Conservation (phyloP, 2,329 filamentous ascomycete species). For the Tolypocladium ophioglossoides region DNA sequence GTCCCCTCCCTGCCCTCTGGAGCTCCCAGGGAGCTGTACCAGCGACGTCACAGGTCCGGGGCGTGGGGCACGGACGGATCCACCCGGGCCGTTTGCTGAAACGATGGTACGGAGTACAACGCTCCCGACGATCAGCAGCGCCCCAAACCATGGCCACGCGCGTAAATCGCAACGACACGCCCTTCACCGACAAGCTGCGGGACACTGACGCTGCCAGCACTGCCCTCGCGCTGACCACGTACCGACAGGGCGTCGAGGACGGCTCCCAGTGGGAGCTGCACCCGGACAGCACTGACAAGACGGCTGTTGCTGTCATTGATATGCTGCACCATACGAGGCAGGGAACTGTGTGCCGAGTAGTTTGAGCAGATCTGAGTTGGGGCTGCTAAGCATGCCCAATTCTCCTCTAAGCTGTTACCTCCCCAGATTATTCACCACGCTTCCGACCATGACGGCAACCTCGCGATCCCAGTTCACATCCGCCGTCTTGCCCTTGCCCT, state of each 20-base stretch:
- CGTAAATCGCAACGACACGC: not conserved
- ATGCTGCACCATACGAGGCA: too few species aligned
- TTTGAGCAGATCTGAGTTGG: not conserved
- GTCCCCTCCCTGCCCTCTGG: not conserved
- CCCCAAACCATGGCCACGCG: not conserved
- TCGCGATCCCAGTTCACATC: constrained; percentile 72
- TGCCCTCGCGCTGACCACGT: too few species aligned
- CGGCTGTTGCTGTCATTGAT: not conserved
- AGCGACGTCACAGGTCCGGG: not conserved
- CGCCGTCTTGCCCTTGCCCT: constrained; percentile 35
- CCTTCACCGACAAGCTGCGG: too few species aligned
- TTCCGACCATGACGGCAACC: constrained; percentile 87
- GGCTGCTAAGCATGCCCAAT: not conserved
- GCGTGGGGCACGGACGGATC: not conserved
- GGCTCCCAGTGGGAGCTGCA: not conserved
- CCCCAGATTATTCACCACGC: constrained; percentile 53
- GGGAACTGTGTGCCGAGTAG: not conserved
- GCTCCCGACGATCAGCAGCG: not conserved
- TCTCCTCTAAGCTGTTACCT: constrained; percentile 14
- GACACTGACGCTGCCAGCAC: too few species aligned
- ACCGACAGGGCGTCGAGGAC: not conserved
- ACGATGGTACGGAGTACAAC: not conserved
- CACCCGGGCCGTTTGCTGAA: not conserved
- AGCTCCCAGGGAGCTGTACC: not conserved
- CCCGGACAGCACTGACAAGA: not conserved